phyloP scores from a whole-genome alignment of 2,329 filamentous ascomycete species.

The Pleoardoris graminearum region DNA sequence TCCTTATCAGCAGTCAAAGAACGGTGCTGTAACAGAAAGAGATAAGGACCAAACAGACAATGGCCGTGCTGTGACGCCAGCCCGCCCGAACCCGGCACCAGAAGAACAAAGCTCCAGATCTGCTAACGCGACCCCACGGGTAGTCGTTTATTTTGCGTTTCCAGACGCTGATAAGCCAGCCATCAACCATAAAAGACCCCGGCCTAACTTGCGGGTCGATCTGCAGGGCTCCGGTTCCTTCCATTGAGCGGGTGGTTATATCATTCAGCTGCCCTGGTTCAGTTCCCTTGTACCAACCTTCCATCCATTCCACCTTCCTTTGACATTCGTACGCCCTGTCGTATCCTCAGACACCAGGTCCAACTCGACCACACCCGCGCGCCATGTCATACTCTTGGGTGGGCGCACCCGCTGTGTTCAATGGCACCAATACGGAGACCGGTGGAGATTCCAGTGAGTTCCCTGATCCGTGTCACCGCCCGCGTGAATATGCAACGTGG shows the following conservation, averaged over 20 bases:
- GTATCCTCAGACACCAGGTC: neutral
- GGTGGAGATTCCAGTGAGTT: slow-evolving; percentile 80
- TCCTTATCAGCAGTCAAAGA: slow-evolving; percentile 5
- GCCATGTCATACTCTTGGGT: slow-evolving; percentile 56
- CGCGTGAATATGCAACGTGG: slow-evolving; percentile 30
- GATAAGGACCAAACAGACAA: slow-evolving; percentile 31
- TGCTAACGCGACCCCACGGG: slow-evolving; percentile 42
- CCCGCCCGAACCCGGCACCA: slow-evolving; percentile 26
- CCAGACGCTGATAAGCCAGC: slow-evolving; percentile 42
- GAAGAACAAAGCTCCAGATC: slow-evolving; percentile 42
- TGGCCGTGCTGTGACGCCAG: slow-evolving; percentile 33
- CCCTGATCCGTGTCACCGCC: slow-evolving; percentile 12
- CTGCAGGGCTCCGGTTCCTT: slow-evolving; percentile 38
- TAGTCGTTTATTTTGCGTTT: slow-evolving; percentile 43
- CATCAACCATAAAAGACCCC: slow-evolving; percentile 41
- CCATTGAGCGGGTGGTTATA: slow-evolving; percentile 34
- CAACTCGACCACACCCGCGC: slow-evolving; percentile 12
- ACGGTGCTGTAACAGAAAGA: slow-evolving; percentile 9
- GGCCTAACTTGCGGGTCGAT: slow-evolving; percentile 32
- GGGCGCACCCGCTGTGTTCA: slow-evolving; percentile 51
- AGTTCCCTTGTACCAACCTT: slow-evolving; percentile 15
- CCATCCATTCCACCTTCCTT: slow-evolving; percentile 17
- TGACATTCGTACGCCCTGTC: neutral
- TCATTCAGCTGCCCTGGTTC: slow-evolving; percentile 31
- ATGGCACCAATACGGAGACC: slow-evolving; percentile 60